phyloP scores from a whole-genome alignment of 2,329 filamentous ascomycete genomes.

The Fusarium lyarnte region DNA sequence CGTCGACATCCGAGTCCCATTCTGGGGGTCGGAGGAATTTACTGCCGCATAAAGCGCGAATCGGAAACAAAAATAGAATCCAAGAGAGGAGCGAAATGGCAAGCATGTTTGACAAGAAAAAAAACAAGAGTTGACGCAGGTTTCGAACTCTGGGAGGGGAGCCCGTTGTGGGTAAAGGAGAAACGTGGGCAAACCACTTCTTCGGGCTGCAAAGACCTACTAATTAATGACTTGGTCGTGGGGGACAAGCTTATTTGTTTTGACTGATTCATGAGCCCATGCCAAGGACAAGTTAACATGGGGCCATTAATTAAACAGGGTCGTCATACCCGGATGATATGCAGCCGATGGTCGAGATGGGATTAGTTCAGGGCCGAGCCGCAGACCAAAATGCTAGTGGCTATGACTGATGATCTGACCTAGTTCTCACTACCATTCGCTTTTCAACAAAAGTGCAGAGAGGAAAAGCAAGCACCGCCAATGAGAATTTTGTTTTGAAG shows the following conservation, averaged over 20 bases:
- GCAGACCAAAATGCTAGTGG: fast-evolving
- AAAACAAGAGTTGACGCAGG: too few species aligned
- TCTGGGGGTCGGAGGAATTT: neutral
- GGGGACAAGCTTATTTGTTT: neutral
- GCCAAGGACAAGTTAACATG: fast-evolving
- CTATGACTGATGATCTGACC: neutral
- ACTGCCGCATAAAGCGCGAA: fast-evolving
- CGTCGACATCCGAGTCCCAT: fast-evolving
- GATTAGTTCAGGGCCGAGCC: neutral
- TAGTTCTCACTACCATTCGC: fast-evolving
- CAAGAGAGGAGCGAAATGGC: too few species aligned
- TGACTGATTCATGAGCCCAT: neutral
- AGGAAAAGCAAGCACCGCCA: fast-evolving
- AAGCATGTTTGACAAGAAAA: too few species aligned
- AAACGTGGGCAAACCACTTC: too few species aligned
- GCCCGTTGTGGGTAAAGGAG: too few species aligned
- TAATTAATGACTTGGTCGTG: too few species aligned
- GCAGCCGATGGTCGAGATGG: fast-evolving
- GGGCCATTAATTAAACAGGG: neutral
- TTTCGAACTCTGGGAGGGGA: too few species aligned
- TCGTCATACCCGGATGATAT: neutral
- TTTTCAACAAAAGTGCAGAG: fast-evolving
- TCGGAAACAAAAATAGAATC: too few species aligned
- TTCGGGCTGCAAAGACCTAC: too few species aligned
- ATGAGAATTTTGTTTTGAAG: fast-evolving